These are phyloP conservation scores for Aethionema arabicum DNA, from an alignment of 345 rosid species.

Conservation along the genomic window DNA sequence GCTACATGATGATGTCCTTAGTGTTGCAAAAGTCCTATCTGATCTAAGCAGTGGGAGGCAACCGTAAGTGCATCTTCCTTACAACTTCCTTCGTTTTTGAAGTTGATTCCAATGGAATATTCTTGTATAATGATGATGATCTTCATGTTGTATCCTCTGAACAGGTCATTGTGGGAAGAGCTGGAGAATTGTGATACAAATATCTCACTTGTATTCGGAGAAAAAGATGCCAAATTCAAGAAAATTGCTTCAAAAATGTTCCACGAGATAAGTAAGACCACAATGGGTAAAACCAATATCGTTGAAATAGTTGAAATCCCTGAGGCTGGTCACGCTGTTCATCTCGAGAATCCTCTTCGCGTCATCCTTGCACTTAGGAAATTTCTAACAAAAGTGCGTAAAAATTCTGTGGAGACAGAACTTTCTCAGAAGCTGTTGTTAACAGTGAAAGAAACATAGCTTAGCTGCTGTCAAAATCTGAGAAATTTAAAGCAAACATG, in stretches of 20 bases:
- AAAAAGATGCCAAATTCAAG: constrained; percentile 67
- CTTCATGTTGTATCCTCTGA: constrained; percentile 3
- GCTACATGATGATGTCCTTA: constrained; percentile 50
- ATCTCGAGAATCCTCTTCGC: constrained; percentile 76
- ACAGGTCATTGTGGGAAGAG: constrained; percentile 86
- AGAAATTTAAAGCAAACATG: constrained; percentile 21
- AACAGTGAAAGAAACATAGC: constrained; percentile 21
- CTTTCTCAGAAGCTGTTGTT: constrained; percentile 30
- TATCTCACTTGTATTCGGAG: constrained; percentile 62
- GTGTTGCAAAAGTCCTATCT: constrained; percentile 70
- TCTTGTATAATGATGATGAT: background rate
- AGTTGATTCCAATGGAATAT: background rate
- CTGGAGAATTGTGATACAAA: constrained; percentile 58
- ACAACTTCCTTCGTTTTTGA: background rate
- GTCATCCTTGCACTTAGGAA: constrained; percentile 54
- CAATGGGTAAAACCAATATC: constrained; percentile 22
- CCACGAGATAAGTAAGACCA: constrained; percentile 32
- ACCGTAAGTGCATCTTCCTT: constrained; percentile 52
- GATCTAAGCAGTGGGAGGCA: constrained; percentile 83
- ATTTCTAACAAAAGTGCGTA: constrained; percentile 45
- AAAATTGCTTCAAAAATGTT: constrained; percentile 55
- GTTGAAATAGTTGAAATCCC: constrained; percentile 57
- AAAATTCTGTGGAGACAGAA: constrained; percentile 21
- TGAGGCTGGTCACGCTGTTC: constrained; percentile 79
- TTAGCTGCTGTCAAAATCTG: background rate